Base-by-base conservation (phyloP, 2,329 filamentous ascomycete species). In the Raffaelea arxii region DNA sequence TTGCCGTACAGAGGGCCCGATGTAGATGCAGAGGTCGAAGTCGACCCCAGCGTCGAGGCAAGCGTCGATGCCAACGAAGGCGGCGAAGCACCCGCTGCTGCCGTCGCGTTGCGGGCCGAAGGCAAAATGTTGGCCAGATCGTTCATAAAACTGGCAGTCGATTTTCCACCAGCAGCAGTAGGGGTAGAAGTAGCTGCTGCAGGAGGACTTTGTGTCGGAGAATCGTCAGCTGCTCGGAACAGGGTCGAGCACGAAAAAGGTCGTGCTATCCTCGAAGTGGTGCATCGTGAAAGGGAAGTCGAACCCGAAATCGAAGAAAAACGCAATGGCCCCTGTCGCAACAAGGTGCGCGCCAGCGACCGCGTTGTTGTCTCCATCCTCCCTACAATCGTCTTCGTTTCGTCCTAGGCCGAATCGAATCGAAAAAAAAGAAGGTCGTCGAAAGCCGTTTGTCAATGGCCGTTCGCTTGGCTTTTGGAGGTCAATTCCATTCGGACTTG, bases 71-170 rank as follows among this genome's bases (percentile, higher is more conserved):
- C n/a, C n/a, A n/a, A n/a, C n/a, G n/a, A n/a, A n/a, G 37, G 3
- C 25, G 19, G 19, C 25, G 19, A 14, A 4, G 19, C 11, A 7
- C 40, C 21, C 18, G 7, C 4, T 19, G 25, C 25, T 41, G 11
- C 23, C 9, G 21, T 42, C 4, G 4, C 24, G 25, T 23, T 14
- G 4, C 30, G 14, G n/a, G 39, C 30, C 5, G 39, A 39, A 25
- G 53, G 51, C 41, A 54, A 46, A 22, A 54, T 43, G 24, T 54
- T 47, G 14, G 49, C 53, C n/a, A 54, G 49, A 37, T 43, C 48
- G 10, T 49, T 48, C 53, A 54, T 54, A n/a, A n/a, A n/a, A n/a
- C n/a, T n/a, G n/a, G n/a, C n/a, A n/a, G n/a, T n/a, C n/a, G n/a
- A n/a, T n/a, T n/a, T n/a, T n/a, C n/a, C n/a, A n/a, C n/a, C n/a